Conservation (phyloP, 1,284 basidiomycete genomes). For the Vanrija pseudolonga region DNA sequence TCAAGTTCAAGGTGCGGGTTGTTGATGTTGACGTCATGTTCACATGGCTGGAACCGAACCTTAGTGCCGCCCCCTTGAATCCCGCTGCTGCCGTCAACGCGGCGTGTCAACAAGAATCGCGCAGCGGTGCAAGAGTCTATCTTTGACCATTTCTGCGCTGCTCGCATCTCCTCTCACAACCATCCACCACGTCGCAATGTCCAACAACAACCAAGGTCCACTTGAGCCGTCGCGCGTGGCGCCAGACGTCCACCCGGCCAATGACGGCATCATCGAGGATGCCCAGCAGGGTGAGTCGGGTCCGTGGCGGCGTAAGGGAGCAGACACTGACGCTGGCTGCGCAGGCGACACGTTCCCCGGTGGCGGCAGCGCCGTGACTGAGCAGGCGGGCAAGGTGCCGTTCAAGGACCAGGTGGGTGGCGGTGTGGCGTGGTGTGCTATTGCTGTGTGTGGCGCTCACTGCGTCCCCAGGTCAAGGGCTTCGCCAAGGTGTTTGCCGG, state of each 20-base stretch:
- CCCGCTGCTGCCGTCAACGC: too few relatives aligned
- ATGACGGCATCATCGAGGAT: slow-evolving; percentile 13
- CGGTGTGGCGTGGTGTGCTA: neutral
- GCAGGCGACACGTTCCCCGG: slow-evolving; percentile 4
- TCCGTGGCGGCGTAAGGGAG: neutral
- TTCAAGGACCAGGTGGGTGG: neutral
- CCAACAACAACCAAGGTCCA: too few relatives aligned
- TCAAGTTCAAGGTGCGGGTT: too few relatives aligned
- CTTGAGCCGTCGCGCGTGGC: slow-evolving; percentile 9
- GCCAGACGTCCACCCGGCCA: slow-evolving; percentile 15
- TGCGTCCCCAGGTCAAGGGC: neutral
- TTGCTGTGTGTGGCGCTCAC: neutral
- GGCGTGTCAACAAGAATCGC: too few relatives aligned
- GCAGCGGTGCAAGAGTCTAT: too few relatives aligned
- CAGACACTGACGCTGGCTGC: neutral
- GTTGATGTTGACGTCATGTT: too few relatives aligned
- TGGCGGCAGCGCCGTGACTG: neutral
- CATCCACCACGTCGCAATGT: too few relatives aligned
- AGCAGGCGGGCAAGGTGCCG: neutral
- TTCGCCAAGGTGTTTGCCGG: slow-evolving; percentile 2
- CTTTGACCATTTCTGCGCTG: too few relatives aligned
- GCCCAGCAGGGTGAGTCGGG: slow-evolving; percentile 3
- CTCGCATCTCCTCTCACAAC: too few relatives aligned
- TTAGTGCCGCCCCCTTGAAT: too few relatives aligned
- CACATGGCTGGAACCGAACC: too few relatives aligned